phyloP scores from a whole-genome alignment of 768 basidiomycete genomes.

The Panaeolus cyanescens region DNA sequence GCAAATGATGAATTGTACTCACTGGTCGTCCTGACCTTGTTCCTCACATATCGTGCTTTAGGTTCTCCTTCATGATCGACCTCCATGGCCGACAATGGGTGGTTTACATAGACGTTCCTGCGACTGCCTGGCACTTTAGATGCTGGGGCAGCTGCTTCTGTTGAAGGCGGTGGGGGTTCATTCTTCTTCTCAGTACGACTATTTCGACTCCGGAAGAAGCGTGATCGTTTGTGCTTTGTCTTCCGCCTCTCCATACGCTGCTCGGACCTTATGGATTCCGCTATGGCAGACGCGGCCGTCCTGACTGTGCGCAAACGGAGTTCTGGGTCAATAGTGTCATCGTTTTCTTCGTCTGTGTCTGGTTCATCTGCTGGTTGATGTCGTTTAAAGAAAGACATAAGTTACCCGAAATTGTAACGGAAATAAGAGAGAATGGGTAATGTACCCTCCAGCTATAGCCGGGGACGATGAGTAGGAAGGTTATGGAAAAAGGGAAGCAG shows the following conservation, averaged over 20 bases:
- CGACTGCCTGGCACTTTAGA: constrained; percentile 51
- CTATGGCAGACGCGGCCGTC: constrained; percentile 89
- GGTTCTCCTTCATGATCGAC: constrained; percentile 77
- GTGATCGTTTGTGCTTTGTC: constrained; percentile 49
- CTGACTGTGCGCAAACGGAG: constrained; percentile 89
- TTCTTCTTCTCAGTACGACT: constrained; percentile 46
- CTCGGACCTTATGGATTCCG: constrained; percentile 84
- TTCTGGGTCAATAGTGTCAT: constrained; percentile 78
- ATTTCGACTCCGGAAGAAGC: constrained; percentile 56
- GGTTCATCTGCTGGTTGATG: constrained; percentile 39
- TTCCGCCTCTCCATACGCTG: constrained; percentile 63
- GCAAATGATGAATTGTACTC: constrained; percentile 32
- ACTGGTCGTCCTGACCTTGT: constrained; percentile 96
- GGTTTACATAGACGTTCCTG: constrained; percentile 83
- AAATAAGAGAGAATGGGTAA: not conserved
- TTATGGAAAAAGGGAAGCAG: not conserved
- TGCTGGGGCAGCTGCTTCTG: constrained; percentile 26
- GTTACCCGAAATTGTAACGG: not conserved
- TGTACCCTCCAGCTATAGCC: constrained; percentile 6
- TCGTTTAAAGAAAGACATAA: constrained; percentile 42
- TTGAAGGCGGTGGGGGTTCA: constrained; percentile 26
- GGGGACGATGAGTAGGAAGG: not conserved
- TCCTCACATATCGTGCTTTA: constrained; percentile 75
- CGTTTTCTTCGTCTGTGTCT: constrained; percentile 61
- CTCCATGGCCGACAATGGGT: constrained; percentile 63